A percentile compares a stretch with the other conserved stretches of the same genome.
phyloP scores from a whole-genome alignment of 768 basidiomycete genomes.

The Boletus pseudopeckii region DNA sequence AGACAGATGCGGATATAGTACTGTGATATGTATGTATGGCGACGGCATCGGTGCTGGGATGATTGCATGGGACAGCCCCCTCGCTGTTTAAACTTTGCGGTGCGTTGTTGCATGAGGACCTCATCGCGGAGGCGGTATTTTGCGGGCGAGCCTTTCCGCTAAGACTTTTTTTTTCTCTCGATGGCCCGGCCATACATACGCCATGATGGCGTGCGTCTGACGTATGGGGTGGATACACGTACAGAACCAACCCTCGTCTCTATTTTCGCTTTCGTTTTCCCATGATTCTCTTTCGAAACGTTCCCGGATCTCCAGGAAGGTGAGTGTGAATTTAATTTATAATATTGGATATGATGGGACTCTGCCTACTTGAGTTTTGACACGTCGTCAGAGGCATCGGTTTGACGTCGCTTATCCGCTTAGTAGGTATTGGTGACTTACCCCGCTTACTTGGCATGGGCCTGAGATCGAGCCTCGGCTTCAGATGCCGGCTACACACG shows the following conservation, averaged over 20 bases:
- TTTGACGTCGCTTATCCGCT: neutral
- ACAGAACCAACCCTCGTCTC: neutral
- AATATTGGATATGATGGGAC: neutral
- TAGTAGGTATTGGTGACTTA: no score
- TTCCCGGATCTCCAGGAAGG: neutral
- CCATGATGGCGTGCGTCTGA: neutral
- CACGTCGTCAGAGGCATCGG: constrained; percentile 4
- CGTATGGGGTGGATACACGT: neutral
- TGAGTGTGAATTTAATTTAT: neutral
- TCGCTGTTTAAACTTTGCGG: neutral
- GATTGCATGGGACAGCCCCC: neutral
- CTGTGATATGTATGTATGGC: neutral
- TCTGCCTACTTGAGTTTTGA: neutral
- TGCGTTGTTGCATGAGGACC: neutral
- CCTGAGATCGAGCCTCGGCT: neutral
- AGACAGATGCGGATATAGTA: neutral
- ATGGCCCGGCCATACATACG: no score
- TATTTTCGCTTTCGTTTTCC: neutral
- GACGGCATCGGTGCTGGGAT: neutral
- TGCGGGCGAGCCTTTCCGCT: neutral
- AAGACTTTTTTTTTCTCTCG: neutral
- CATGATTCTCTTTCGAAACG: neutral
- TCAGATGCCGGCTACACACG: neutral
- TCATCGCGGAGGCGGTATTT: neutral
- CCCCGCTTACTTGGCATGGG: neutral